Evolutionary conservation across 306 rosid genomes (phyloP), one percentile per base, ranked within the genome.

Genomic region (Argentina anserina): DNA sequence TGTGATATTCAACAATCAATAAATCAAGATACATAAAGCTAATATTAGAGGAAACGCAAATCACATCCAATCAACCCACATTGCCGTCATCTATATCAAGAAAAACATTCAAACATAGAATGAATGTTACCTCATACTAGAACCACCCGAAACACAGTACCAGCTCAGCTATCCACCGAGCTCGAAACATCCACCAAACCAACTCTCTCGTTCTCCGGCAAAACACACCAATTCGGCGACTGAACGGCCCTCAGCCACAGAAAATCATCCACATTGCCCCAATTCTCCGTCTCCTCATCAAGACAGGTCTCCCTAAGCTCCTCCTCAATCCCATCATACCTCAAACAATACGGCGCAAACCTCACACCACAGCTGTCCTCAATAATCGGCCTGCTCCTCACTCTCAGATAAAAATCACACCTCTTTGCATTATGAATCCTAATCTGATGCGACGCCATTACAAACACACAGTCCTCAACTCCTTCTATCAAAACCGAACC

Each of bases 181-280:
- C 78, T 60, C 0, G 85, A 75, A 75, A 89, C 68, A 65, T 83
- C 78, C 65, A 87, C 56, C 56, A 66, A 65, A 25, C 70, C 82
- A 77, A 84, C 23, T 75, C 96, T 88, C 83, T 91, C 95, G 74
- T 77, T 78, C 85, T 86, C 91, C 0, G 86, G 86, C 82, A 94
- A 80, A 76, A 94, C 52, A 0, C 89, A 85, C 98, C 98, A 89
- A 73, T 94, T 94, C 1, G 98, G 96, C 6, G 92, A 88, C 71
- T 88, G 98, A 62, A 87, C 83, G 0, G 90, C 95, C 0, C 90
- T 84, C 66, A 94, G 64, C 98, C 98, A 94, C 65, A 68, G 34
- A 73, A 94, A 94, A 78, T 91, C 98, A 79, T 94, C 98, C 33
- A 94, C 97, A 84, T 86, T 88, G 34, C 73, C 90, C 97, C 98